These are phyloP conservation scores for Bipolaris zeicola DNA, from an alignment of 2,329 filamentous ascomycete genomes.

Conservation along the genomic window DNA sequence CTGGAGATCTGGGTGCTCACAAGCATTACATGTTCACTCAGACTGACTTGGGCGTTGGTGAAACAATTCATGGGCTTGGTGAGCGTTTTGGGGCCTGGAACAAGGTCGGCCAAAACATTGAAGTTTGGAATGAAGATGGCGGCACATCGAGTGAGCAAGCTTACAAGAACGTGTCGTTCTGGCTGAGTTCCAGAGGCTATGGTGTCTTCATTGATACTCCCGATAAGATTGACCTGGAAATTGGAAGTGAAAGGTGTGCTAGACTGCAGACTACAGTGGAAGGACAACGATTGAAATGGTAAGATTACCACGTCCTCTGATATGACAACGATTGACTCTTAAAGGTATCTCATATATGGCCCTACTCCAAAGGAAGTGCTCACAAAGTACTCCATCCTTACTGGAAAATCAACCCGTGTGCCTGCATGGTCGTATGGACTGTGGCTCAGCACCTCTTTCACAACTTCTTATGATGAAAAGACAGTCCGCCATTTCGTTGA, in stretches of 20 bases:
- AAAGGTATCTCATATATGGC: conserved; percentile 70
- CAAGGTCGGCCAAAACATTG: conserved; percentile 73
- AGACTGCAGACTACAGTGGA: conserved; percentile 72
- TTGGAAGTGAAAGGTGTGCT: conserved; percentile 74
- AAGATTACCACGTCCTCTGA: background rate
- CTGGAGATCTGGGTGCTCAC: conserved; percentile 56
- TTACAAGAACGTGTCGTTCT: conserved; percentile 75
- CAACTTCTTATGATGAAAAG: conserved; percentile 72
- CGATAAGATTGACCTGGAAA: conserved; percentile 71
- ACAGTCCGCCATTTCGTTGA: conserved; percentile 72
- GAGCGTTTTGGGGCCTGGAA: conserved; percentile 79
- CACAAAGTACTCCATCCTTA: conserved; percentile 68
- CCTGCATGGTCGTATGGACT: conserved; percentile 78
- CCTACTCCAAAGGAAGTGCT: conserved; percentile 74
- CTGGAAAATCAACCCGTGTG: conserved; percentile 67
- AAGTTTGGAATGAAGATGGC: conserved; percentile 66
- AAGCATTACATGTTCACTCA: conserved; percentile 55
- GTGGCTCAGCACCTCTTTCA: conserved; percentile 79
- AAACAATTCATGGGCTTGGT: conserved; percentile 75
- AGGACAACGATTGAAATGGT: conserved; percentile 71
- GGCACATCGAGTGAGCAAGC: conserved; percentile 72
- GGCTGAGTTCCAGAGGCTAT: conserved; percentile 74
- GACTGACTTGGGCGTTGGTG: conserved; percentile 57
- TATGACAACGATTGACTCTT: background rate
- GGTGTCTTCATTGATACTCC: conserved; percentile 76